Conservation (phyloP, 768 basidiomycete genomes). For the Pseudohyphozyma bogoriensis region DNA sequence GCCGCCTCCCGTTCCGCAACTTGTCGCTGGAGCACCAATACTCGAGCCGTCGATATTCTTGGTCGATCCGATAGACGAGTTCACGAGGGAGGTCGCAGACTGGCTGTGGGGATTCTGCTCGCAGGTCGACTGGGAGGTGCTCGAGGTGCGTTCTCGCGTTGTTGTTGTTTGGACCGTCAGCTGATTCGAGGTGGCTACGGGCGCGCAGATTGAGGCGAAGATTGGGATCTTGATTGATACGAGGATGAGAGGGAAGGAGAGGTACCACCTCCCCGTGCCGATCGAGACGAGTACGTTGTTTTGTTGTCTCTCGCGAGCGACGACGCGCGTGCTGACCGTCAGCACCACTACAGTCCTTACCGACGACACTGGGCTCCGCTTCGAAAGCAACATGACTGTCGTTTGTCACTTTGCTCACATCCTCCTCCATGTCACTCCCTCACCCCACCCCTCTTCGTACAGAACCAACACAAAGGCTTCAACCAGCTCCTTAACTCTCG, state of each 20-base stretch:
- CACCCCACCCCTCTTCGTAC: not conserved
- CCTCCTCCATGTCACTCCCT: not conserved
- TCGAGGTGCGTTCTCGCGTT: conserved; percentile 48
- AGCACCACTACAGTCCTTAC: conserved; percentile 53
- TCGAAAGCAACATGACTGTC: conserved; percentile 85
- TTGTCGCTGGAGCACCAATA: not conserved
- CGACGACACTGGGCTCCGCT: conserved; percentile 55
- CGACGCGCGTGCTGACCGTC: not conserved
- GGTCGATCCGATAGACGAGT: conserved; percentile 84
- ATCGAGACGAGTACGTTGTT: conserved; percentile 71
- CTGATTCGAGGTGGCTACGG: not conserved
- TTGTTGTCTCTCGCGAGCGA: not conserved
- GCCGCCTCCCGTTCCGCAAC: not conserved
- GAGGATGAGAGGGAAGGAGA: conserved; percentile 19
- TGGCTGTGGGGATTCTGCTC: conserved; percentile 55
- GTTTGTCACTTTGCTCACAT: conserved; percentile 44
- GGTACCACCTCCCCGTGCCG: conserved; percentile 59
- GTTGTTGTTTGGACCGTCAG: not conserved
- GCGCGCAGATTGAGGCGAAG: conserved; percentile 61
- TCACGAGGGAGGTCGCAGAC: conserved; percentile 82
- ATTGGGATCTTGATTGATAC: conserved; percentile 64
- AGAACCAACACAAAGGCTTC: conserved; percentile 80
- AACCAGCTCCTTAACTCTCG: conserved; percentile 79
- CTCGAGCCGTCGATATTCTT: conserved; percentile 60
- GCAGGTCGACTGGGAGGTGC: conserved; percentile 34